These are phyloP conservation scores for Solanum bulbocastanum DNA, from an alignment of 257 asterid genomes.

Conservation along the genomic window DNA sequence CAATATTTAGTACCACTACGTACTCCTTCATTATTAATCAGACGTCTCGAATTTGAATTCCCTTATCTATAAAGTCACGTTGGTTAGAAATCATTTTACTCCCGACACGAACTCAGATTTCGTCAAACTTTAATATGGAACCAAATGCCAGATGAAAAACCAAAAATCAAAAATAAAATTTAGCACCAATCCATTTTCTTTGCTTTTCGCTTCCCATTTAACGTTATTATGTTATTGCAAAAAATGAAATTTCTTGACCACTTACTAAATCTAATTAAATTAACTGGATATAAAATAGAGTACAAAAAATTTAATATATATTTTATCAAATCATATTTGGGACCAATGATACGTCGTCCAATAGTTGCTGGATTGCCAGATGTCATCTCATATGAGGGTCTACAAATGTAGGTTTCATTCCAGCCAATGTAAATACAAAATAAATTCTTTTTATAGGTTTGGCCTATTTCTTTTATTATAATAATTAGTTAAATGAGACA, in stretches of 20 bases:
- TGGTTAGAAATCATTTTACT: rapidly evolving
- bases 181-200: neutral
- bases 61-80: rapidly evolving
- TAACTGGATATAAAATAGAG: neutral
- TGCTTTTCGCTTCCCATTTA: neutral
- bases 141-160: no score
- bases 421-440: constrained; percentile 11
- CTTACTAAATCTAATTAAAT: neutral
- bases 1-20: neutral
- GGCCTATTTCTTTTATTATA: neutral
- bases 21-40: neutral
- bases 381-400: neutral
- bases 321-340: neutral
- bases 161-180: no score
- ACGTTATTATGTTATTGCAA: neutral
- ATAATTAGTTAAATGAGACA: neutral
- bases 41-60: neutral
- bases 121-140: no score
- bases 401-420: constrained; percentile 8
- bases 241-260: neutral
- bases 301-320: neutral
- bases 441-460: neutral
- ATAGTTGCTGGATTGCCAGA: neutral
- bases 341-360: neutral
- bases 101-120: rapidly evolving